These are phyloP conservation scores for Panus rudis DNA, from an alignment of 768 basidiomycete genomes.

Conservation along the genomic window DNA sequence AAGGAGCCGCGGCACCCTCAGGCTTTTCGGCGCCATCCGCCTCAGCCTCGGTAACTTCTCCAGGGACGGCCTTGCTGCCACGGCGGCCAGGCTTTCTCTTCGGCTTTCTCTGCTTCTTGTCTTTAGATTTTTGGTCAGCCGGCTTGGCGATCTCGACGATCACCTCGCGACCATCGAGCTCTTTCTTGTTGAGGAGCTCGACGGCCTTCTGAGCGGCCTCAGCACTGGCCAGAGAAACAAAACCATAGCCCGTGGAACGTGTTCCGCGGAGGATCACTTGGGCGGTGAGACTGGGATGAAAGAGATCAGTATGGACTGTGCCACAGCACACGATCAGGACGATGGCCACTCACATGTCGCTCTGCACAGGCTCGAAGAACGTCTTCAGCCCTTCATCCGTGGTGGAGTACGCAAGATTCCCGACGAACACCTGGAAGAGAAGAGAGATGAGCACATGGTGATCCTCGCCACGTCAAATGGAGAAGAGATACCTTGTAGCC, in stretches of 20 bases:
- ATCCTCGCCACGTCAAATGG: slow-evolving; percentile 20
- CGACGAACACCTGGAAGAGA: slow-evolving; percentile 73
- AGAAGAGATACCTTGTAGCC: slow-evolving; percentile 62
- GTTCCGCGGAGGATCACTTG: slow-evolving; percentile 82
- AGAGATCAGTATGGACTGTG: slow-evolving; percentile 4
- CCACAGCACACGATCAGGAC: slow-evolving; percentile 16
- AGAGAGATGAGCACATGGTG: slow-evolving; percentile 11
- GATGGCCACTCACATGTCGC: slow-evolving; percentile 70
- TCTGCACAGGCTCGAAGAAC: slow-evolving; percentile 84
- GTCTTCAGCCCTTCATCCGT: slow-evolving; percentile 93
- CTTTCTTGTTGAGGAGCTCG: slow-evolving; percentile 76
- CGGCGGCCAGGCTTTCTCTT: slow-evolving; percentile 83
- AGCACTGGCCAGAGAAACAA: slow-evolving; percentile 74
- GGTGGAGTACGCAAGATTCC: slow-evolving; percentile 91
- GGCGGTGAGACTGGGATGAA: slow-evolving; percentile 56
- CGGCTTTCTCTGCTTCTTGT: slow-evolving; percentile 69
- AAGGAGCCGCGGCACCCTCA: slow-evolving; percentile 45
- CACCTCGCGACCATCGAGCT: slow-evolving; percentile 83
- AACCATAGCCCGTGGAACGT: slow-evolving; percentile 89
- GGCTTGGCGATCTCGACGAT: slow-evolving; percentile 94
- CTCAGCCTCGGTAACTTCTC: slow-evolving; percentile 86
- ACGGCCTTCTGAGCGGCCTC: slow-evolving; percentile 86
- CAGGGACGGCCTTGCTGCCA: slow-evolving; percentile 79
- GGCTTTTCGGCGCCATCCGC: slow-evolving; percentile 61
- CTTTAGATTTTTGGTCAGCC: slow-evolving; percentile 78